These are phyloP conservation scores for Globisporangium sylvaticum DNA, from an alignment of 352 stramenopile genomes.

Conservation along the genomic window DNA sequence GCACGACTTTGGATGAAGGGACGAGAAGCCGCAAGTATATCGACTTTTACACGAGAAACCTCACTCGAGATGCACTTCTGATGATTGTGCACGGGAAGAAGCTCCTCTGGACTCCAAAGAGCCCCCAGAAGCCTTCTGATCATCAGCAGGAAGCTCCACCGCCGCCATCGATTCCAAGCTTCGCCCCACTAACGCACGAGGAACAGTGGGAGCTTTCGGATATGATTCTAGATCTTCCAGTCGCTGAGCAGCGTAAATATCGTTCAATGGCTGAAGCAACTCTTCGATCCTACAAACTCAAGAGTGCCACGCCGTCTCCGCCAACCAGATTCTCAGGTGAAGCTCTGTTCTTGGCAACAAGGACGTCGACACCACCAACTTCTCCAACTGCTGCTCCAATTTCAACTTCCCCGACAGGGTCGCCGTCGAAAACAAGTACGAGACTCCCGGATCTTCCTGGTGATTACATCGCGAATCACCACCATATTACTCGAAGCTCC, in stretches of 20 bases:
- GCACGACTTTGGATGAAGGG: conserved; percentile 6
- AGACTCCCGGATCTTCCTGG: conserved; percentile 13
- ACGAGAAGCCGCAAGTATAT: conserved; percentile 28
- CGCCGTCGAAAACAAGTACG: conserved; percentile 6
- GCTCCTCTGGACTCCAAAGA: conserved; percentile 19
- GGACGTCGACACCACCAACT: background rate
- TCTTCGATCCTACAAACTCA: conserved; percentile 35
- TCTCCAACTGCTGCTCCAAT: background rate
- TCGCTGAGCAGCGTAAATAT: conserved; percentile 48
- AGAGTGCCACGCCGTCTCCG: conserved; percentile 15
- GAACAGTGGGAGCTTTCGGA: conserved; percentile 72
- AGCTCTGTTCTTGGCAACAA: conserved; percentile 10
- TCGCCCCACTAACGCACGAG: conserved; percentile 30
- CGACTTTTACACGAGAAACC: conserved; percentile 52
- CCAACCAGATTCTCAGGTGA: conserved; percentile 19
- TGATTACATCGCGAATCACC: conserved; percentile 28
- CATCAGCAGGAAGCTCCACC: conserved; percentile 2
- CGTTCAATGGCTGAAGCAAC: conserved; percentile 35
- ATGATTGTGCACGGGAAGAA: conserved; percentile 39
- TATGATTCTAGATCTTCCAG: conserved; percentile 37
- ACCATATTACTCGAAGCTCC: conserved; percentile 27
- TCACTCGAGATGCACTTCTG: conserved; percentile 35
- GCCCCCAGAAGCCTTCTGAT: conserved; percentile 14
- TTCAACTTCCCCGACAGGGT: background rate
- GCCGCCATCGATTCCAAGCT: conserved; percentile 21